Evolutionary conservation across 441 rosid species (phyloP).

Genomic region (Pelargonium australe): DNA sequence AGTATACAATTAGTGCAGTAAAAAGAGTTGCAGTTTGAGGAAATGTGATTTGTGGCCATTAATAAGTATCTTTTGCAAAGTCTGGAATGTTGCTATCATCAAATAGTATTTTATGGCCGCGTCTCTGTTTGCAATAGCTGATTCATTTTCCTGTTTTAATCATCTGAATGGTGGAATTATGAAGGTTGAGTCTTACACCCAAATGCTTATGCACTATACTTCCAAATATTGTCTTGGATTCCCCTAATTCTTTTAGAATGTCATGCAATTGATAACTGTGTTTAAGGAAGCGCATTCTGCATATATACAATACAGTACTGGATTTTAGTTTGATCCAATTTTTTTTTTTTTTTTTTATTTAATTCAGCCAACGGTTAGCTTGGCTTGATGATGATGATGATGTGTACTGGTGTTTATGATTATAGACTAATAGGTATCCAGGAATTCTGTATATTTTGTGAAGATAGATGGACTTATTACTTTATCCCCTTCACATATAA

Average conservation of each 20-base stretch:
- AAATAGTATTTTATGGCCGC: background rate
- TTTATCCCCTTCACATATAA: background rate
- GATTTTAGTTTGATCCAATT: background rate
- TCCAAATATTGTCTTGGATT: background rate
- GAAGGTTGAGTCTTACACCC: background rate
- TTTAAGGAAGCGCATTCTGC: background rate
- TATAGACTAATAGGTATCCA: background rate
- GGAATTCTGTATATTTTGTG: background rate
- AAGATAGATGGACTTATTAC: background rate
- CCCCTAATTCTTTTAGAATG: background rate
- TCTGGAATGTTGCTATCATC: background rate
- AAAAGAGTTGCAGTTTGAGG: background rate
- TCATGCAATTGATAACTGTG: background rate
- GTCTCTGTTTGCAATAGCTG: background rate
- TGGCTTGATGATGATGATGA: background rate
- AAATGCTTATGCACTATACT: background rate
- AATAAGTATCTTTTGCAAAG: background rate
- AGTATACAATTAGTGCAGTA: conserved; percentile 1
- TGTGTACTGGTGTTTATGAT: background rate
- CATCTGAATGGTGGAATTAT: background rate
- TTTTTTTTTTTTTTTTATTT: background rate
- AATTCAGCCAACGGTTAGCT: background rate
- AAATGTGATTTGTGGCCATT: background rate
- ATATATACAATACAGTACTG: background rate
- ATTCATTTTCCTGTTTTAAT: conserved; percentile 1